Conservation (phyloP, 108 stramenopile genomes). For the Bacterosira constricta region DNA sequence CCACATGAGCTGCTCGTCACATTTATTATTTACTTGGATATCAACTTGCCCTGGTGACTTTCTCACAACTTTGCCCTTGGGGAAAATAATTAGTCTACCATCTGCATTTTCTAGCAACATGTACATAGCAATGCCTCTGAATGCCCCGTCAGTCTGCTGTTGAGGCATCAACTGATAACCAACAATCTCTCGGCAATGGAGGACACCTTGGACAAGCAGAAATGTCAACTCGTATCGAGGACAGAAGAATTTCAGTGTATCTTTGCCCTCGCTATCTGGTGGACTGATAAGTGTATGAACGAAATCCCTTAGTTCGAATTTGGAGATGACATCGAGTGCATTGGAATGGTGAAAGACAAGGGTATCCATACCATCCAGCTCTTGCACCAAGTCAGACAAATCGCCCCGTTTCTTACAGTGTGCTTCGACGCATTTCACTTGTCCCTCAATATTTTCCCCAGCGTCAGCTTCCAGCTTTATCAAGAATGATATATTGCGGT, state of each 20-base stretch:
- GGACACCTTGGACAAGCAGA: constrained; percentile 6
- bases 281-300: constrained; percentile 14
- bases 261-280: background rate
- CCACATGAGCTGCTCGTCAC: constrained; percentile 19
- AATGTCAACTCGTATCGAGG: constrained; percentile 47
- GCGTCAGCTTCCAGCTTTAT: constrained; percentile 3
- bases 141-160: constrained; percentile 27
- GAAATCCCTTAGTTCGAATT: constrained; percentile 19
- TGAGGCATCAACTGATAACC: constrained; percentile 22
- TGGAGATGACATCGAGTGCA: constrained; percentile 18
- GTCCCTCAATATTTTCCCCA: background rate
- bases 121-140: constrained; percentile 30
- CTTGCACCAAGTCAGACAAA: background rate
- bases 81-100: constrained; percentile 15
- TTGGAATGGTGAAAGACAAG: constrained; percentile 22
- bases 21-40: background rate
- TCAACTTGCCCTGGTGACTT: background rate
- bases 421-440: constrained; percentile 16
- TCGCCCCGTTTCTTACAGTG: background rate
- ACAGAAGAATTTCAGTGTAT: constrained; percentile 20
- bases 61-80: constrained; percentile 18
- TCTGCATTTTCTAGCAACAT: constrained; percentile 18
- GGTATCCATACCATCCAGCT: constrained; percentile 3
- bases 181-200: constrained; percentile 22
- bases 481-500: constrained; percentile 30